Evolutionary conservation across 2,329 filamentous ascomycete genomes (phyloP), one percentile per base, ranked within the genome.

Genomic region (Botrytis pseudocinerea): DNA sequence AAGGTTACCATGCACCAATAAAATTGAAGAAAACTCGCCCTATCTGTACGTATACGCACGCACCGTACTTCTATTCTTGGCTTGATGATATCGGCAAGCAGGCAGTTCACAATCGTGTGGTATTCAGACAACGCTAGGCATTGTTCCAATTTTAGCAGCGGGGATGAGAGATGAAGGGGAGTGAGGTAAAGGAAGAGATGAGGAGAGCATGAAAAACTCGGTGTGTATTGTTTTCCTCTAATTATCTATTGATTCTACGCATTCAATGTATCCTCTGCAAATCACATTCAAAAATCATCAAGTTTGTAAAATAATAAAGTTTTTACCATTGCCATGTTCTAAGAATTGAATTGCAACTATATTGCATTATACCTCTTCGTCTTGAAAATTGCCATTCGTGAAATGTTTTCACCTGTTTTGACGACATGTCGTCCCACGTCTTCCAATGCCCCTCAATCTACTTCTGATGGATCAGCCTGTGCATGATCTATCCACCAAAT

Each of bases 371-470:
- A 28, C 46, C n/a, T 60, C n/a, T 57, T 57, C 35, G 65, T 35
- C 9, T 68, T 28, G 22, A 8, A 28, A 40, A 38, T 28, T 48
- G 32, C n/a, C 28, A 51, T 22, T 57, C 62, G 69, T 76, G 71
- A 76, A 76, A 44, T 38, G 20, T 32, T 65, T 68, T 54, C 64
- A 60, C 42, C 54, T n/a, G 22, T 59, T 68, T 71, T 77, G 85
- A 88, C 87, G 85, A 83, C 86, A 86, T 57, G 85, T 83, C 88
- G 88, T 85, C 88, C 87, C 81, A 57, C 86, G 91, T 89, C 85
- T 85, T 87, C 87, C 86, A 81, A 86, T 85, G 83, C 83, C 87
- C 85, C 86, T 88, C 86, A 78, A 77, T 80, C 79, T 78, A 77
- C 76, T 64, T 70, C 75, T 57, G 63, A 75, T 70, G 28, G 61